phyloP scores from a whole-genome alignment of 1,284 basidiomycete genomes.

The Kalmanozyma brasiliensis region DNA sequence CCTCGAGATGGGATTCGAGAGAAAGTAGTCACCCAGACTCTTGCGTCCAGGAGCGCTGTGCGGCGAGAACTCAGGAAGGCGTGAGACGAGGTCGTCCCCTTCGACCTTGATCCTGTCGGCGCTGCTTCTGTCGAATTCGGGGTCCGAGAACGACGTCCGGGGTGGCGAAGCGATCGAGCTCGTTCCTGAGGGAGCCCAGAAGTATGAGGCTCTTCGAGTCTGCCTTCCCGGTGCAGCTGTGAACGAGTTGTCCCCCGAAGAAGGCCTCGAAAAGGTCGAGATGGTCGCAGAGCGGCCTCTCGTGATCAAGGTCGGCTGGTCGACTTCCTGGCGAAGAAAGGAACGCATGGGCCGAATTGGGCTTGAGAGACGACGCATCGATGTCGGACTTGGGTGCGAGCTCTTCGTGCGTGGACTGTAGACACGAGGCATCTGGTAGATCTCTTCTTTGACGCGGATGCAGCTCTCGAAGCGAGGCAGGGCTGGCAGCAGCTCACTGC shows the following conservation, averaged over 20 bases:
- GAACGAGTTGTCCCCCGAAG: background rate
- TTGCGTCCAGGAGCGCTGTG: background rate
- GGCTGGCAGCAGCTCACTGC: no score
- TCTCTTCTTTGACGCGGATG: background rate
- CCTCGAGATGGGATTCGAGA: constrained; percentile 30
- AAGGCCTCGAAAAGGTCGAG: constrained; percentile 6
- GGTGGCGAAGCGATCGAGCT: background rate
- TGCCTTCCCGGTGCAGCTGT: background rate
- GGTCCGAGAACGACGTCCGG: background rate
- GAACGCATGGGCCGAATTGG: background rate
- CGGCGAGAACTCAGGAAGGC: constrained; percentile 11
- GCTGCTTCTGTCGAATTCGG: background rate
- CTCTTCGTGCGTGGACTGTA: background rate
- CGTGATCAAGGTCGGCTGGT: background rate
- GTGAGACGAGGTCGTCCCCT: background rate
- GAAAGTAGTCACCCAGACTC: constrained; percentile 36
- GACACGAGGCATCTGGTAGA: background rate
- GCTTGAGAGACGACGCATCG: constrained; percentile 12
- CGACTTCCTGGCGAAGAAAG: no score
- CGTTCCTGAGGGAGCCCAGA: background rate
- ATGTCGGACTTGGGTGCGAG: no score
- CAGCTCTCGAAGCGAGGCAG: constrained; percentile 6
- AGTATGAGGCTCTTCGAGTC: background rate
- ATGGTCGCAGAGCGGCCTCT: constrained; percentile 29
- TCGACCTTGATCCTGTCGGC: background rate